A percentile compares a stretch with the other conserved stretches of the same genome.
These are phyloP conservation scores for Papiliotrema flavescens DNA, from an alignment of 1,284 basidiomycete species.

Conservation along the genomic window DNA sequence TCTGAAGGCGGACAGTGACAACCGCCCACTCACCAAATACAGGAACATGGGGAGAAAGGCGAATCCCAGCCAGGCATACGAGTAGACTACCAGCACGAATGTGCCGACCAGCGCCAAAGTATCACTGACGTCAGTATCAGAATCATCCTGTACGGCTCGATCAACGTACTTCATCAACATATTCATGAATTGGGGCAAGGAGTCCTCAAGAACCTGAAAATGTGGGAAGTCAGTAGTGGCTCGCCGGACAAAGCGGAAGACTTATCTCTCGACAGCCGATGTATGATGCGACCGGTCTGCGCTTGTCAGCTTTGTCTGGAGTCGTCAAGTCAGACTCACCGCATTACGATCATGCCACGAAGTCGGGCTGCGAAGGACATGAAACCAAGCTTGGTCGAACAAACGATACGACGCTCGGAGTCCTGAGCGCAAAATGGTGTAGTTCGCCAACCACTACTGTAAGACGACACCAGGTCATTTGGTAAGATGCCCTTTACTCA, in stretches of 20 bases:
- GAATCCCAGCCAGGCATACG: constrained; percentile 28
- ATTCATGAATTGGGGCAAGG: too few relatives aligned
- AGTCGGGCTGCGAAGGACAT: constrained; percentile 27
- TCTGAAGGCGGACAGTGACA: neutral
- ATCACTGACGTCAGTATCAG: neutral
- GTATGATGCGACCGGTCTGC: constrained; percentile 58
- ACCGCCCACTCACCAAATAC: constrained; percentile 25
- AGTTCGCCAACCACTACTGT: neutral
- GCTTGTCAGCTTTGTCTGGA: neutral
- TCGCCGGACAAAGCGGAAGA: neutral
- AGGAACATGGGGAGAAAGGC: constrained; percentile 28
- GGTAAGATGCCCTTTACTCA: too few relatives aligned
- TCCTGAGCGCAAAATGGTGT: constrained; percentile 20
- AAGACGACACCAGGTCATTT: too few relatives aligned
- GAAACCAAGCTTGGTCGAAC: constrained; percentile 23
- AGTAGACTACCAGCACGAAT: constrained; percentile 31
- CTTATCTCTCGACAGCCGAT: constrained; percentile 55
- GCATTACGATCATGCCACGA: constrained; percentile 34
- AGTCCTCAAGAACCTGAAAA: constrained; percentile 8
- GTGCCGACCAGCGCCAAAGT: constrained; percentile 23
- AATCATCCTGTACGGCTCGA: constrained; percentile 2
- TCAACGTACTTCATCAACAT: neutral
- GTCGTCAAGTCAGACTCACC: constrained; percentile 4
- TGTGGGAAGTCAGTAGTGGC: constrained; percentile 25
- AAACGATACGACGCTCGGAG: constrained; percentile 26